Evolutionary conservation across 768 basidiomycete genomes (phyloP).

Genomic region (Suillus paluster): DNA sequence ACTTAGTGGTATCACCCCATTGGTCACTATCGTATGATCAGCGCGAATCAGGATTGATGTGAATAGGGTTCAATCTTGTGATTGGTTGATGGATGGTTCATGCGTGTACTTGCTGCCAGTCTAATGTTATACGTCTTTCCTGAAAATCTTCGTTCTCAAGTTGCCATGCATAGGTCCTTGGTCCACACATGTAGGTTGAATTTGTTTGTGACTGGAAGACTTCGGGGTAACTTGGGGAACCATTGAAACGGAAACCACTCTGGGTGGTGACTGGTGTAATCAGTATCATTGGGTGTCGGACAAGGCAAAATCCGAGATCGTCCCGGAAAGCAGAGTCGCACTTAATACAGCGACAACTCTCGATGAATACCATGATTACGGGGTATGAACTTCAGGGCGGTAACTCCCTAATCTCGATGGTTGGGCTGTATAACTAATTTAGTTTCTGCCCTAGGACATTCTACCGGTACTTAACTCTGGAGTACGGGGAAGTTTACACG

Average conservation of each 20-base stretch:
- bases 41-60: background rate
- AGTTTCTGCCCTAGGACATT: conserved; percentile 21
- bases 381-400: background rate
- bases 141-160: background rate
- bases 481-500: conserved; percentile 24
- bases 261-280: background rate
- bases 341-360: background rate
- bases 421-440: background rate
- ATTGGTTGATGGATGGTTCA: background rate
- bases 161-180: background rate
- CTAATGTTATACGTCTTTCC: background rate
- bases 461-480: conserved; percentile 30
- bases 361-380: too few relatives aligned
- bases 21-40: background rate
- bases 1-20: background rate
- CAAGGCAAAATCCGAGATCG: too few relatives aligned
- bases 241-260: background rate
- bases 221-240: background rate
- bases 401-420: background rate
- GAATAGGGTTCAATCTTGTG: background rate
- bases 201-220: background rate
- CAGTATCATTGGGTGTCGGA: too few relatives aligned
- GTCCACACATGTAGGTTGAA: background rate
- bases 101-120: background rate
- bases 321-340: background rate